Evolutionary conservation across 2,329 filamentous ascomycete genomes (phyloP).

Genomic region (Verticillium alfalfae): DNA sequence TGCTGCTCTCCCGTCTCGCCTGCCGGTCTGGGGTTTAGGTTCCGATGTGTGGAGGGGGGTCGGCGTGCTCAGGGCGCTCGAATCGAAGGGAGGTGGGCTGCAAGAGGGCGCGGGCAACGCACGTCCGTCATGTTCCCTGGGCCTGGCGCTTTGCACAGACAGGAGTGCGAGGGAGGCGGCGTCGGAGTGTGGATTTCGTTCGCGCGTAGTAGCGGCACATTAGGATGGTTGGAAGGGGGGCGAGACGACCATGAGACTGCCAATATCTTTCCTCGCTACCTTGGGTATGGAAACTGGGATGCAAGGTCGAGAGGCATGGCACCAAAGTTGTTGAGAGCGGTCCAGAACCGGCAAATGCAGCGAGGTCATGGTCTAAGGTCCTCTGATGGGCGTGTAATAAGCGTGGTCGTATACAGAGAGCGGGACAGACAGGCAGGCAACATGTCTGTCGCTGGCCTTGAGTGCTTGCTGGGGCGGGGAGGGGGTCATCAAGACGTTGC

Average conservation of each 20-base stretch:
- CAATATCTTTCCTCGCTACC: not conserved
- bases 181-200: not conserved
- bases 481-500: not conserved
- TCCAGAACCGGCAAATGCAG: not conserved
- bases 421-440: not conserved
- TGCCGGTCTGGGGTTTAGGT: not conserved
- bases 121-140: not conserved
- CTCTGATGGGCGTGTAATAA: too few species aligned
- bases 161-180: not conserved
- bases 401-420: too few species aligned
- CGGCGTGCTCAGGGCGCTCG: not conserved
- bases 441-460: not conserved
- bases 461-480: too few species aligned
- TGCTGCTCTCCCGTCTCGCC: not conserved
- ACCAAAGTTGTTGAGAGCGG: not conserved
- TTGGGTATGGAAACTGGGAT: not conserved
- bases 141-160: not conserved
- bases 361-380: not conserved
- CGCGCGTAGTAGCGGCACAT: not conserved
- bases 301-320: not conserved
- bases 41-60: not conserved
- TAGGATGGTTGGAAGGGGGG: not conserved
- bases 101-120: not conserved
- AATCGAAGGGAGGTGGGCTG: not conserved
- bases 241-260: conserved; percentile 2